Base-by-base conservation (phyloP, 2,329 filamentous ascomycete genomes). In the Aspergillus tanneri region DNA sequence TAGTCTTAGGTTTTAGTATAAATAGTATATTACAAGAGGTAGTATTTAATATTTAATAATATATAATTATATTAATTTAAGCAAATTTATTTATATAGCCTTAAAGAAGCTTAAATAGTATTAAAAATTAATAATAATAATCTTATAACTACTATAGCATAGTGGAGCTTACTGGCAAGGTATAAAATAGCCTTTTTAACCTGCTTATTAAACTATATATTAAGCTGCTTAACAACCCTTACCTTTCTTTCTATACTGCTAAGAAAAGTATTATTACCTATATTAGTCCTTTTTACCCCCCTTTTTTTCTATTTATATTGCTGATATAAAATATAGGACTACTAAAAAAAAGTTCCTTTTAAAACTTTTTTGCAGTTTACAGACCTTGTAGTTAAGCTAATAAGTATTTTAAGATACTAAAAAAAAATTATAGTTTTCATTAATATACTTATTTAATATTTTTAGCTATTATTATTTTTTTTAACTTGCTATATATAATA, bases 391-490 rank as follows among this genome's bases (percentile, higher is more conserved):
- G n/a, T n/a, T n/a, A n/a, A n/a, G n/a, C n/a, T n/a, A n/a, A n/a
- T n/a, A n/a, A n/a, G n/a, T 3, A 30, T 39, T 24, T 39, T 39
- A 3, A 23, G 24, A 25, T 39, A 32, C 34, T 49, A 23, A 43
- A 43, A 43, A 49, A 36, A 36, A 32, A 30, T 38, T 3, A 43
- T 23, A 25, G 36, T 36, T n/a, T 39, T 39, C 24, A 39, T 23
- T 24, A 39, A 39, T 39, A 24, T 39, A 39, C 4, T 39, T 36
- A 36, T 41, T 41, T n/a, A n/a, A n/a, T n/a, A n/a, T n/a, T n/a
- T n/a, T n/a, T n/a, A 18, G 3, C n/a, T 9, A 3, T 8, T n/a
- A 28, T 28, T 14, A 41, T 41, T 10, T 4, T 19, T 22, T 43
- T 43, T 19, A 30, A 43, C 25, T 19, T 32, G 25, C 25, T 32